Percentiles rank a stretch among this genome's conserved stretches.
Evolutionary conservation across 371 early-diverging fungal species (phyloP).

Genomic region (Mucor plumbeus): DNA sequence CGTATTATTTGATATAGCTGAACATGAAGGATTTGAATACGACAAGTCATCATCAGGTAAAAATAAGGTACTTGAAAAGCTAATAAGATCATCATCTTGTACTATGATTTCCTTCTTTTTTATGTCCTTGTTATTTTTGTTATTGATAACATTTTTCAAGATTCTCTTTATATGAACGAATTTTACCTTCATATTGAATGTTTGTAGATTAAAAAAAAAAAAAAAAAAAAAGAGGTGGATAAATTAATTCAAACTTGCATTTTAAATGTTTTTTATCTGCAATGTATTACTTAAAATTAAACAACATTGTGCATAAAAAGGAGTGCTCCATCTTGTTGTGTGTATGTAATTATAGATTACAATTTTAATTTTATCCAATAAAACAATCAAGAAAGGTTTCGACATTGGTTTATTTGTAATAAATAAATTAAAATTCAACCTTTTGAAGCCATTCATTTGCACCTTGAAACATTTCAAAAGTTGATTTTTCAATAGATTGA

Average conservation of each 20-base stretch:
- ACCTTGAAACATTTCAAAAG: constrained; percentile 44
- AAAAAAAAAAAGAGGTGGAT: neutral
- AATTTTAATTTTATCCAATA: neutral
- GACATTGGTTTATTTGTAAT: neutral
- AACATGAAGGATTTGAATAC: neutral
- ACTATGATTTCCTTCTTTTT: neutral
- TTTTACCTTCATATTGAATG: neutral
- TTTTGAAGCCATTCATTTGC: constrained; percentile 54
- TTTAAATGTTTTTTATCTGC: neutral
- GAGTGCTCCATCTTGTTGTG: neutral
- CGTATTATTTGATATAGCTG: neutral
- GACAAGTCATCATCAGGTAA: constrained; percentile 9
- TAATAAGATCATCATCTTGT: constrained; percentile 6
- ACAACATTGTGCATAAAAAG: neutral
- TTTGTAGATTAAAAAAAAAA: neutral
- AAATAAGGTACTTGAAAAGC: constrained; percentile 17
- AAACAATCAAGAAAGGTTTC: neutral
- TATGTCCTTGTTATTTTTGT: neutral
- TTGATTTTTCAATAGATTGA: constrained; percentile 24
- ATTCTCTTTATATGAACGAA: neutral
- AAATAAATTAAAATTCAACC: constrained; percentile 11
- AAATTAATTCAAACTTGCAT: neutral
- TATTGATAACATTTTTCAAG: no score
- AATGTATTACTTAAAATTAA: neutral
- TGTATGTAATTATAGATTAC: neutral